These are phyloP conservation scores for Sesbania bispinosa DNA, from an alignment of 306 rosid species.

Conservation along the genomic window DNA sequence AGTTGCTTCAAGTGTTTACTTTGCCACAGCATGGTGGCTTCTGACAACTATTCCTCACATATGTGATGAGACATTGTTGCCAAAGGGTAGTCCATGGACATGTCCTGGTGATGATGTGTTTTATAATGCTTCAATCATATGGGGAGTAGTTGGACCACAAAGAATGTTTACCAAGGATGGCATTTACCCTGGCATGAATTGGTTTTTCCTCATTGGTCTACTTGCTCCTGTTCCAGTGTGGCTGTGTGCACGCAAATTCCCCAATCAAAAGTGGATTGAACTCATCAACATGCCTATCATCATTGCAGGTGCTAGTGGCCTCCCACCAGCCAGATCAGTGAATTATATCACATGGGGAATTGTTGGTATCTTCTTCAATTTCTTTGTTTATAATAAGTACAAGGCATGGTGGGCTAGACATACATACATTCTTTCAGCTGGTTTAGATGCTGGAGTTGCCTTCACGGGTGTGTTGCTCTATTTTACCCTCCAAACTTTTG, in stretches of 20 bases:
- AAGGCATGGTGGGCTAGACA: conserved; percentile 70
- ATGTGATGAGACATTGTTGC: conserved; percentile 28
- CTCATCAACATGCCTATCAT: too few relatives aligned
- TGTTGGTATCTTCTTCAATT: conserved; percentile 53
- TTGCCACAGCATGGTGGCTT: conserved; percentile 70
- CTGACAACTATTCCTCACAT: conserved; percentile 38
- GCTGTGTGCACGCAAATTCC: too few relatives aligned
- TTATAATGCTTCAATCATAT: conserved; percentile 67
- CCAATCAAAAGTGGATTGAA: too few relatives aligned
- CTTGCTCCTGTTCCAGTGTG: too few relatives aligned
- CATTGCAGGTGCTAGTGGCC: too few relatives aligned
- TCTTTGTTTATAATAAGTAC: conserved; percentile 25
- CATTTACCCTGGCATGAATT: conserved; percentile 34
- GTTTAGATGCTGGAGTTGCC: conserved; percentile 55
- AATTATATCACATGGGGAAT: conserved; percentile 39
- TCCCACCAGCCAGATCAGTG: conserved; percentile 39
- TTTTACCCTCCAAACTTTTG: conserved; percentile 48
- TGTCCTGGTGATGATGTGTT: conserved; percentile 58
- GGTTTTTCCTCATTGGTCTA: too few relatives aligned
- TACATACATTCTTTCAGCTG: conserved; percentile 53
- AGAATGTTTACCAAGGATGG: conserved; percentile 52
- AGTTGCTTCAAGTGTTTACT: conserved; percentile 44
- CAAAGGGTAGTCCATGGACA: too few relatives aligned
- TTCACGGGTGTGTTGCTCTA: conserved; percentile 36
- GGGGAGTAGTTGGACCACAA: conserved; percentile 64